Conservation (phyloP, 768 basidiomycete species). For the Naganishia kalamii region DNA sequence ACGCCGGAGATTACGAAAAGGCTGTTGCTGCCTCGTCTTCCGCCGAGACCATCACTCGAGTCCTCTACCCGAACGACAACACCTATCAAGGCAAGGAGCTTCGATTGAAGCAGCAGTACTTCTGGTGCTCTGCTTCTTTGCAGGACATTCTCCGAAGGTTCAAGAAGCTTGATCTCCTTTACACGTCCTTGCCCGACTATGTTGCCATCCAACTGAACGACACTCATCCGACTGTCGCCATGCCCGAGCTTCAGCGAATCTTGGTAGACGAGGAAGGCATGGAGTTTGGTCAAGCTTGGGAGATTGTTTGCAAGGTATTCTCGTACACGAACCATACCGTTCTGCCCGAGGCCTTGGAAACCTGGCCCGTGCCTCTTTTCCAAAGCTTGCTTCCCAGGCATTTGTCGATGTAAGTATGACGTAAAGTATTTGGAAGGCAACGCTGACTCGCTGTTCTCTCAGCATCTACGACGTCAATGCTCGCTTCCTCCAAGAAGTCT, state of each 20-base stretch:
- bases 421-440: constrained; percentile 15
- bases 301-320: constrained; percentile 79
- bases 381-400: constrained; percentile 75
- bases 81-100: constrained; percentile 49
- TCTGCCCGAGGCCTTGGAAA: constrained; percentile 63
- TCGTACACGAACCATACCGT: constrained; percentile 82
- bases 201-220: constrained; percentile 91
- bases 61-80: constrained; percentile 95
- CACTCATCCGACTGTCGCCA: constrained; percentile 92
- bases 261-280: constrained; percentile 80
- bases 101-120: constrained; percentile 92
- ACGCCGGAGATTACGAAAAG: constrained; percentile 87
- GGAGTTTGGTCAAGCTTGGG: constrained; percentile 77
- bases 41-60: constrained; percentile 87
- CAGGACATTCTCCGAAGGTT: constrained; percentile 87
- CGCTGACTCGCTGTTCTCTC: constrained; percentile 31
- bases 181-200: constrained; percentile 71
- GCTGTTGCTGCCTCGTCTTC: constrained; percentile 82
- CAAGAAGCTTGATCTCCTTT: constrained; percentile 76
- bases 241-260: constrained; percentile 90
- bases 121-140: constrained; percentile 58
- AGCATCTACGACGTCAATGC: constrained; percentile 26
- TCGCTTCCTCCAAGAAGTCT: constrained; percentile 60
- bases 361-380: constrained; percentile 84
- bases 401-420: constrained; percentile 22